A percentile compares a stretch with the other conserved stretches of the same genome.
These are phyloP conservation scores for Penicillium concentricum DNA, from an alignment of 2,329 filamentous ascomycete species.

Conservation along the genomic window DNA sequence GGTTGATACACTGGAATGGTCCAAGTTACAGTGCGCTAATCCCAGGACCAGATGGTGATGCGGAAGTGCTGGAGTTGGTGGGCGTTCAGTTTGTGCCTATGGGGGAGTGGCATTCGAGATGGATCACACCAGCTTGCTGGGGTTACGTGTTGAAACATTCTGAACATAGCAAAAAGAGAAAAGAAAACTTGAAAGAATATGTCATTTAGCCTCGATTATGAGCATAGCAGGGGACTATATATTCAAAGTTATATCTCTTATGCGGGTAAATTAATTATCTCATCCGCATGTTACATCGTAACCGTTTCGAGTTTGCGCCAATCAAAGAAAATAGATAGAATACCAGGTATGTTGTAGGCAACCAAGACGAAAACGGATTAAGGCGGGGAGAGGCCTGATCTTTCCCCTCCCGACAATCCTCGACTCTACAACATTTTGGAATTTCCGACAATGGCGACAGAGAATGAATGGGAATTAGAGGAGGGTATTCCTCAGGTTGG, in stretches of 20 bases:
- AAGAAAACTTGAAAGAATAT: too few relatives aligned
- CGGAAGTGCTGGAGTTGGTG: not conserved
- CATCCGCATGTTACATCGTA: not conserved
- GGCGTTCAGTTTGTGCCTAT: not conserved
- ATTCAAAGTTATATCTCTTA: not conserved
- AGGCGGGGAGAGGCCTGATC: not conserved
- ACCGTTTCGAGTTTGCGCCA: not conserved
- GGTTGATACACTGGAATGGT: not conserved
- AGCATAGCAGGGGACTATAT: too few relatives aligned
- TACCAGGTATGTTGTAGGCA: too few relatives aligned
- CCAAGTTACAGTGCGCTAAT: not conserved
- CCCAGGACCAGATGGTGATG: not conserved
- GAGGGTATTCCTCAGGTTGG: slow-evolving; percentile 49
- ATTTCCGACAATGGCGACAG: slow-evolving; percentile 11
- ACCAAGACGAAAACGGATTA: slow-evolving; percentile 2
- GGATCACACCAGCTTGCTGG: not conserved
- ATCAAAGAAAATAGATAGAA: not conserved
- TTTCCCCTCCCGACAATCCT: not conserved
- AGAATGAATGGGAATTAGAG: slow-evolving; percentile 37
- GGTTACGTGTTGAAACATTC: not conserved
- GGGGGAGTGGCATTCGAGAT: not conserved
- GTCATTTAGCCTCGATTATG: too few relatives aligned
- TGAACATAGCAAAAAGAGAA: too few relatives aligned
- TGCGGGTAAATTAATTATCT: not conserved
- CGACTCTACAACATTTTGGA: not conserved